Percentiles rank a stretch among this genome's conserved stretches.
These are phyloP conservation scores for Cutaneotrichosporon dermatis DNA, from an alignment of 1,284 basidiomycete genomes.

Conservation along the genomic window DNA sequence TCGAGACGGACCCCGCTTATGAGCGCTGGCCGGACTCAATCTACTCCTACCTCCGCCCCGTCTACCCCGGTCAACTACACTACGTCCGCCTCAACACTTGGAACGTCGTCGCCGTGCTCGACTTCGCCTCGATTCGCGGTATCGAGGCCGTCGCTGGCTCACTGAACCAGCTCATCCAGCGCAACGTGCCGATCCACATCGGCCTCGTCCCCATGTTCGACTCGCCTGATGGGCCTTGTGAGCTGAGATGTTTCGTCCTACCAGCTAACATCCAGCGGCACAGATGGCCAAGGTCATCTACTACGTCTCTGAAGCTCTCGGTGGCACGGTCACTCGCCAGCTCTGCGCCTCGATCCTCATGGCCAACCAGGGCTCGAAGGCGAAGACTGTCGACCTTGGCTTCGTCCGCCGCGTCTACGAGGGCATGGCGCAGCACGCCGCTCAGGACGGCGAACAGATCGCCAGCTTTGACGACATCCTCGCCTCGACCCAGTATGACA, in stretches of 20 bases:
- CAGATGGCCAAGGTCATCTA: slow-evolving; percentile 70
- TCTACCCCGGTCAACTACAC: slow-evolving; percentile 66
- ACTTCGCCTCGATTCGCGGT: slow-evolving; percentile 62
- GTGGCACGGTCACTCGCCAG: slow-evolving; percentile 58
- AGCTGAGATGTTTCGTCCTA: slow-evolving; percentile 5
- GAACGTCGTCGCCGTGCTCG: slow-evolving; percentile 73
- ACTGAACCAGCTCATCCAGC: slow-evolving; percentile 50
- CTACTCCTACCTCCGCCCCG: slow-evolving; percentile 33
- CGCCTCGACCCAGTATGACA: slow-evolving; percentile 34
- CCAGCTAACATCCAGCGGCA: slow-evolving; percentile 50
- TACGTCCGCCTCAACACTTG: slow-evolving; percentile 67
- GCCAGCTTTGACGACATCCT: slow-evolving; percentile 49
- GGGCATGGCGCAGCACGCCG: slow-evolving; percentile 14
- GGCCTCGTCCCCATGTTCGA: slow-evolving; percentile 69
- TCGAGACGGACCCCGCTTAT: slow-evolving; percentile 70
- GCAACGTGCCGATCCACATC: slow-evolving; percentile 71
- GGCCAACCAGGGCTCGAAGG: background rate
- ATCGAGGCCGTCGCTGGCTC: slow-evolving; percentile 62
- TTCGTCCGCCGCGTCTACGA: slow-evolving; percentile 33
- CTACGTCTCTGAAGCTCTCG: slow-evolving; percentile 62
- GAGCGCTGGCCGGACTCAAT: slow-evolving; percentile 31
- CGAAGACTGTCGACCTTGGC: slow-evolving; percentile 21
- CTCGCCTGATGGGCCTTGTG: slow-evolving; percentile 43
- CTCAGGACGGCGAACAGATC: background rate
- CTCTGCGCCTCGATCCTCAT: slow-evolving; percentile 52